Conservation (phyloP, 495 filamentous ascomycete genomes). For the Aspergillus nanangensis region DNA sequence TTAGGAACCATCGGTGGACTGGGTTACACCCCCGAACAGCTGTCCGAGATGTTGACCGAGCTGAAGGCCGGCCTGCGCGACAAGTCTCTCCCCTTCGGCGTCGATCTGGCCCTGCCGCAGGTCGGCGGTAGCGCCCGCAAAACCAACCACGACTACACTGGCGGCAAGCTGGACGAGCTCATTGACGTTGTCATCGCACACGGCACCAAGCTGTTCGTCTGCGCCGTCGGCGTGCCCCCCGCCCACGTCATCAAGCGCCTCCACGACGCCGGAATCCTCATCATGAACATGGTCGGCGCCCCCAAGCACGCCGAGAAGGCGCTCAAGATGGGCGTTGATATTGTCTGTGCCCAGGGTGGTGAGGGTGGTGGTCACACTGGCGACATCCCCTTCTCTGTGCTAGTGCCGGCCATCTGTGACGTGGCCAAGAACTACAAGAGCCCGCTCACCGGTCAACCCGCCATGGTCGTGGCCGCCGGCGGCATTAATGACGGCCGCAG, state of each 20-base stretch:
- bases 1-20: conserved; percentile 82
- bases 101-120: conserved; percentile 84
- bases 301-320: conserved; percentile 86
- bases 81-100: conserved; percentile 71
- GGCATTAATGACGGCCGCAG: conserved; percentile 69
- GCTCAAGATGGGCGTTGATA: conserved; percentile 72
- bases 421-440: conserved; percentile 58
- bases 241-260: conserved; percentile 61
- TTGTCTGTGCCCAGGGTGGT: conserved; percentile 78
- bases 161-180: conserved; percentile 75
- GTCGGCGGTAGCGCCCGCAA: conserved; percentile 72
- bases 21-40: conserved; percentile 75
- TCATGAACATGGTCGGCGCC: conserved; percentile 96
- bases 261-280: conserved; percentile 68
- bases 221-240: conserved; percentile 78
- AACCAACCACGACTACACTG: conserved; percentile 91
- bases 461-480: conserved; percentile 71
- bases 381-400: conserved; percentile 64
- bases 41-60: conserved; percentile 75
- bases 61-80: conserved; percentile 64
- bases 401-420: conserved; percentile 73
- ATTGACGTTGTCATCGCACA: conserved; percentile 75
- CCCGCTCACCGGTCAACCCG: conserved; percentile 50
- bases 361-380: conserved; percentile 80
- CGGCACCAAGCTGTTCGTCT: conserved; percentile 76